These are phyloP conservation scores for Brassica balearica DNA, from an alignment of 441 rosid genomes.

Conservation along the genomic window DNA sequence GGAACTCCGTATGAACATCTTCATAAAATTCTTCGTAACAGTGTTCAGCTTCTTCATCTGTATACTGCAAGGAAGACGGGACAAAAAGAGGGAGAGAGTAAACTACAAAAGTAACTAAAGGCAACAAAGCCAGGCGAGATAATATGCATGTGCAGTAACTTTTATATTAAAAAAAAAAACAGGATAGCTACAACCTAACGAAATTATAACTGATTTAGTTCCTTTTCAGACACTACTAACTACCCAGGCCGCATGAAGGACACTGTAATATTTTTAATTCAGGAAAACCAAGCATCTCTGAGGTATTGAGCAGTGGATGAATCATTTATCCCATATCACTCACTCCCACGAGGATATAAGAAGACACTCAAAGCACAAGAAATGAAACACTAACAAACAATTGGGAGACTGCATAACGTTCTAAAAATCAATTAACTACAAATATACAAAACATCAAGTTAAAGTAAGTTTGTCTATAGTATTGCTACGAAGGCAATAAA, in stretches of 20 bases:
- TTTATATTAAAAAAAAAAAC: no score
- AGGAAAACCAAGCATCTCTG: constrained; percentile 11
- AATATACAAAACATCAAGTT: neutral
- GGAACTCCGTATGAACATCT: constrained; percentile 97
- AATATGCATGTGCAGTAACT: constrained; percentile 1
- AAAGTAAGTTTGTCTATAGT: neutral
- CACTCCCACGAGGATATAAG: neutral
- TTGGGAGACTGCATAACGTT: neutral
- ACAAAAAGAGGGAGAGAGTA: constrained; percentile 29
- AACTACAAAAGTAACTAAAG: constrained; percentile 23
- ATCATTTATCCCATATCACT: neutral
- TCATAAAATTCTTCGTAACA: constrained; percentile 93
- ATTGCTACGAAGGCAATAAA: constrained; percentile 5
- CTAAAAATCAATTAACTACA: neutral
- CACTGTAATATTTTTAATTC: no score
- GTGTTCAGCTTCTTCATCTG: constrained; percentile 89
- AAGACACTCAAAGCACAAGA: constrained; percentile 5
- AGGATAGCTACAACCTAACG: no score
- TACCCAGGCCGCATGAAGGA: no score
- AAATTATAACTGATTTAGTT: no score
- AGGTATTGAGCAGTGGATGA: neutral
- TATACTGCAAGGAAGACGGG: constrained; percentile 60
- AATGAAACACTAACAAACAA: neutral
- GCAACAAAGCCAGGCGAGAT: constrained; percentile 22
- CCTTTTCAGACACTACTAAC: no score